phyloP scores from a whole-genome alignment of 441 rosid genomes.

The Adansonia gregorii region DNA sequence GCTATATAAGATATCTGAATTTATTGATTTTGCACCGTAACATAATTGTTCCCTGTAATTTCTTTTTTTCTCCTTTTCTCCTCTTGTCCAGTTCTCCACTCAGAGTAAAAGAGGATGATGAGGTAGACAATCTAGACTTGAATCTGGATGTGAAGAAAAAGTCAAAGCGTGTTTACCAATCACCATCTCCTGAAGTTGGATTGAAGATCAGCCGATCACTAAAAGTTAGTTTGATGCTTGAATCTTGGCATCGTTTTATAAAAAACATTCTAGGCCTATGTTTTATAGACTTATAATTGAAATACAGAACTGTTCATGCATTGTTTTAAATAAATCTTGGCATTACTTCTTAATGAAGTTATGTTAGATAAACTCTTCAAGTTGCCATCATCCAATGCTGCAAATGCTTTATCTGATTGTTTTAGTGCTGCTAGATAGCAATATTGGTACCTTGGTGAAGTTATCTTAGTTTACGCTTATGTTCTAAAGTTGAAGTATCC shows the following conservation, averaged over 20 bases:
- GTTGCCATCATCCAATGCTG: not conserved
- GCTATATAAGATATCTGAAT: not conserved
- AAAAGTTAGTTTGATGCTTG: conserved; percentile 63
- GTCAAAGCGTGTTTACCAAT: conserved; percentile 78
- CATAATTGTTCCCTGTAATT: conserved; percentile 18
- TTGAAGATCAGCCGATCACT: conserved; percentile 86
- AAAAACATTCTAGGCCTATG: not conserved
- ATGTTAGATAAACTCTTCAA: not conserved
- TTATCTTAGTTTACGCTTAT: not conserved
- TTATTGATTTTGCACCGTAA: not conserved
- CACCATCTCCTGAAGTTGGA: conserved; percentile 92
- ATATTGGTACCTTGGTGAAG: not conserved
- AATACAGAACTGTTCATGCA: not conserved
- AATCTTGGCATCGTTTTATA: conserved; percentile 22
- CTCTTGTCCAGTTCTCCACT: conserved; percentile 70
- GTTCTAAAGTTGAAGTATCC: conserved; percentile 7
- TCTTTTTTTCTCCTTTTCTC: conserved; percentile 8
- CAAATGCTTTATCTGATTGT: not conserved
- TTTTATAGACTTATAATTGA: not conserved
- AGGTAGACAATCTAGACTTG: conserved; percentile 86
- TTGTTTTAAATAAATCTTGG: not conserved
- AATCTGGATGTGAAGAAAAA: conserved; percentile 67
- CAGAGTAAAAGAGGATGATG: conserved; percentile 90
- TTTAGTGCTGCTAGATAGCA: conserved; percentile 7
- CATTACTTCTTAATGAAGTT: not conserved